Evolutionary conservation across 2,329 filamentous ascomycete genomes (phyloP).

Genomic region (Magnaporthiopsis incrustans): DNA sequence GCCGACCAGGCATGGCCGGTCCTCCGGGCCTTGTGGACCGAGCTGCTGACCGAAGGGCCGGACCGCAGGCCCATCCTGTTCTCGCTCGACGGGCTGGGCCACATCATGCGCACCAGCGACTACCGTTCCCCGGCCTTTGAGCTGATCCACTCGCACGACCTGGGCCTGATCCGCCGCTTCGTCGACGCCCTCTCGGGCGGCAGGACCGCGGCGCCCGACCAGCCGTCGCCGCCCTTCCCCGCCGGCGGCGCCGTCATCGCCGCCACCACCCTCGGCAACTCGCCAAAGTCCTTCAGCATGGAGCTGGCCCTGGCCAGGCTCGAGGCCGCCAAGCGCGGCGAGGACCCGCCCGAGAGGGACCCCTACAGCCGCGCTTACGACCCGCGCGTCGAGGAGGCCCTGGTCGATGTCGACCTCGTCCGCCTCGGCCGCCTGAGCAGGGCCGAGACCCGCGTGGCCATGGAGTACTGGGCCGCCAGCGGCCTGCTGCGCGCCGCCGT

Average conservation of each 20-base stretch:
- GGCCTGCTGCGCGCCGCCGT: slow-evolving; percentile 67
- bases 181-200: slow-evolving; percentile 53
- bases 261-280: slow-evolving; percentile 66
- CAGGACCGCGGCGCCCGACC: slow-evolving; percentile 20
- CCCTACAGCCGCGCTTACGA: slow-evolving; percentile 52
- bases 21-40: slow-evolving; percentile 73
- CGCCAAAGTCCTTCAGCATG: slow-evolving; percentile 54
- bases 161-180: slow-evolving; percentile 69
- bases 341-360: slow-evolving; percentile 32
- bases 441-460: slow-evolving; percentile 65
- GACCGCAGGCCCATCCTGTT: slow-evolving; percentile 57
- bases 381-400: slow-evolving; percentile 42
- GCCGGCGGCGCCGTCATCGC: slow-evolving; percentile 78
- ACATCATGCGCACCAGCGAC: slow-evolving; percentile 70
- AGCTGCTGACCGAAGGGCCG: slow-evolving; percentile 49
- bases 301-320: slow-evolving; percentile 57
- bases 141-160: slow-evolving; percentile 77
- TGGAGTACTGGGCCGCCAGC: slow-evolving; percentile 91
- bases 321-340: slow-evolving; percentile 31
- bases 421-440: slow-evolving; percentile 62
- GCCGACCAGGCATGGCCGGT: slow-evolving; percentile 71
- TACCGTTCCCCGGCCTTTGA: slow-evolving; percentile 68
- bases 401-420: slow-evolving; percentile 43
- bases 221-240: slow-evolving; percentile 38
- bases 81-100: slow-evolving; percentile 68